These are phyloP conservation scores for Paraconiothyrium brasiliense DNA, from an alignment of 2,329 filamentous ascomycete genomes.

Conservation along the genomic window DNA sequence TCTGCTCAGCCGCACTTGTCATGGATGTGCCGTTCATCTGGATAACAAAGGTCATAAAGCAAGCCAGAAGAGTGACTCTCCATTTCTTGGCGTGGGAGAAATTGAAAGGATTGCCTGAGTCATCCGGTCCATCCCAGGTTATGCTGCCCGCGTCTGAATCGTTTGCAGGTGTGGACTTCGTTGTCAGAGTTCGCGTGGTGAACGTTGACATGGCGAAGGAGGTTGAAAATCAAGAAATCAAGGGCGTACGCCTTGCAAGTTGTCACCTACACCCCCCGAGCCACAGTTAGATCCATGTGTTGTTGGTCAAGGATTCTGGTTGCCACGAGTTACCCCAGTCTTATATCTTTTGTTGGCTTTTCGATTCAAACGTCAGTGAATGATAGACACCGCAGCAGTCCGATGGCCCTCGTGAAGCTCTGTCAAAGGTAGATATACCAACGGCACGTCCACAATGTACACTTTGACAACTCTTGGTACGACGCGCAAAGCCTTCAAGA, in stretches of 20 bases:
- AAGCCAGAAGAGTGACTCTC: constrained; percentile 53
- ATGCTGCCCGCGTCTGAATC: constrained; percentile 10
- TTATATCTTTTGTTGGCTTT: neutral
- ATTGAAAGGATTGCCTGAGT: constrained; percentile 51
- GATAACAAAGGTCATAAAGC: constrained; percentile 52
- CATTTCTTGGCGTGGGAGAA: constrained; percentile 54
- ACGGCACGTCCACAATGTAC: neutral
- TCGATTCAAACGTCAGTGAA: neutral
- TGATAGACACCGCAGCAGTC: neutral
- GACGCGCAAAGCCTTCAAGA: neutral
- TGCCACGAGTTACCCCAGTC: neutral
- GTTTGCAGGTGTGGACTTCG: no score
- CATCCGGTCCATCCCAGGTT: constrained; percentile 34
- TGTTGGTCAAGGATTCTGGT: neutral
- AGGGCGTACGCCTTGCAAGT: neutral
- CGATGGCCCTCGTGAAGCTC: neutral
- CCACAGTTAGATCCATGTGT: neutral
- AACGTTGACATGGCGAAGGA: neutral
- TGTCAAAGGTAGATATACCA: neutral
- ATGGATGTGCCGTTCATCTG: constrained; percentile 46
- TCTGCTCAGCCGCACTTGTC: constrained; percentile 45
- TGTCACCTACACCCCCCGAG: neutral
- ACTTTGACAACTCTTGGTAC: neutral
- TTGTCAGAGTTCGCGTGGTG: neutral
- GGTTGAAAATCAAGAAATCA: no score